Conservation (phyloP, 2,329 filamentous ascomycete species). For the Fusarium bactridioides region DNA sequence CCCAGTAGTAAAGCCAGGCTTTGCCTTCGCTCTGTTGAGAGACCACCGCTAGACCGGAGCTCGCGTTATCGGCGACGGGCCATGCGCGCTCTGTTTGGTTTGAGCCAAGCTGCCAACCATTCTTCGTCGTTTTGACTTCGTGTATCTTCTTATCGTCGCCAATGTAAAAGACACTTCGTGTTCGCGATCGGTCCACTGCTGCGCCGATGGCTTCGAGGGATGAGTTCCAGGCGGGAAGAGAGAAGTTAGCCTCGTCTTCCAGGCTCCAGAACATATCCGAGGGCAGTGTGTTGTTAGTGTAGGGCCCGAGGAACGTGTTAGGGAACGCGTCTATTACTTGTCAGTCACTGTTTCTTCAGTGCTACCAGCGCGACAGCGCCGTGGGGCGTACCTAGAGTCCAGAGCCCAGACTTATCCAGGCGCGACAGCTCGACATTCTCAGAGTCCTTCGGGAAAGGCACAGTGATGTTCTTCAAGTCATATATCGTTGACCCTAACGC, state of each 20-base stretch:
- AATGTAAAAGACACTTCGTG: not conserved
- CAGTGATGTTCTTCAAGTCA: not conserved
- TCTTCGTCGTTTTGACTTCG: not conserved
- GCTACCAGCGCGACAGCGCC: too few species aligned
- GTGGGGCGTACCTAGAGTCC: not conserved
- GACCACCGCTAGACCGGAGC: not conserved
- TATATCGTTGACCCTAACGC: not conserved
- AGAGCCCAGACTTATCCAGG: not conserved
- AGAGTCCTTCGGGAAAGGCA: not conserved
- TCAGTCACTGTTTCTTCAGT: not conserved
- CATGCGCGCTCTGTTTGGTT: not conserved
- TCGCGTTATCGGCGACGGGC: not conserved
- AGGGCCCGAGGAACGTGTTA: not conserved
- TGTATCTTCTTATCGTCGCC: not conserved
- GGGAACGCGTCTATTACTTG: not conserved
- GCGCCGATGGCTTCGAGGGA: not conserved
- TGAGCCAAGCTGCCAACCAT: not conserved
- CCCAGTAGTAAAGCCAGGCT: conserved; percentile 4
- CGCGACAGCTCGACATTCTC: not conserved
- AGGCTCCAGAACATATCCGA: not conserved
- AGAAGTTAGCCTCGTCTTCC: not conserved
- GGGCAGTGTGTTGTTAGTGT: not conserved
- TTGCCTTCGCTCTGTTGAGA: not conserved
- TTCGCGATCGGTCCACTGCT: not conserved
- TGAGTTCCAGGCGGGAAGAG: not conserved